Evolutionary conservation across 345 rosid genomes (phyloP), one percentile per base, ranked within the genome.

Genomic region (Gossypium arboreum): DNA sequence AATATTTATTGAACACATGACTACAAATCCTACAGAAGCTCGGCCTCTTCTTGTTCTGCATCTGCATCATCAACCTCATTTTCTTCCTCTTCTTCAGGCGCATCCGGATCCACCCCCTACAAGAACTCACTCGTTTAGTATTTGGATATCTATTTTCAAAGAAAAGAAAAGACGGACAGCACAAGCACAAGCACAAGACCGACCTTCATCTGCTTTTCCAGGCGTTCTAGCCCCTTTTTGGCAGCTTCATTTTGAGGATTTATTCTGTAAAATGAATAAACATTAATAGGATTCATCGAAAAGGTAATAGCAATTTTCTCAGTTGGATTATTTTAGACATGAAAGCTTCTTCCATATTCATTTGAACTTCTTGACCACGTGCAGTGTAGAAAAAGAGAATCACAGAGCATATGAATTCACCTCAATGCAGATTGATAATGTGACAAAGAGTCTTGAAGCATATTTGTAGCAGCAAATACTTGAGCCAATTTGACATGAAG

Each of bases 71-170:
- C 99, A 44, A 84, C 93, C 72, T 95, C 99, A 56, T 95, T 93
- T 74, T 93, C 98, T 59, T 95, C 99, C 58, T 95, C 97, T 71
- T 95, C 98, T 75, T 93, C 99, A 12, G 91, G 90, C 12, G 97
- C 99, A 86, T 95, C 98, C 16, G 99, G 99, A 85, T 95, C 99
- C 83, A 95, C 91, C 71, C 99, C 99, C 99, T 94, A 80, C 82
- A 84, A 58, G 17, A 8, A 71, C 60, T 45, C 71, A 74, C 27
- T 39, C 0, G 12, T 24, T 61, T 12, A 62, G 45, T 11, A 22
- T 61, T 20, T n/a, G 27, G 12, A 34, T n/a, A 34, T 17, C 52
- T 3, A 2, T n/a, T 3, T 27, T 25, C 12, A 24, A 59, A 43
- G 25, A 3, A 16, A 27, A 27, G 27, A 34, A 44, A 59, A 9